Conservation (phyloP, 1,139 yeast genomes). For the Saccharomyces hybrid region DNA sequence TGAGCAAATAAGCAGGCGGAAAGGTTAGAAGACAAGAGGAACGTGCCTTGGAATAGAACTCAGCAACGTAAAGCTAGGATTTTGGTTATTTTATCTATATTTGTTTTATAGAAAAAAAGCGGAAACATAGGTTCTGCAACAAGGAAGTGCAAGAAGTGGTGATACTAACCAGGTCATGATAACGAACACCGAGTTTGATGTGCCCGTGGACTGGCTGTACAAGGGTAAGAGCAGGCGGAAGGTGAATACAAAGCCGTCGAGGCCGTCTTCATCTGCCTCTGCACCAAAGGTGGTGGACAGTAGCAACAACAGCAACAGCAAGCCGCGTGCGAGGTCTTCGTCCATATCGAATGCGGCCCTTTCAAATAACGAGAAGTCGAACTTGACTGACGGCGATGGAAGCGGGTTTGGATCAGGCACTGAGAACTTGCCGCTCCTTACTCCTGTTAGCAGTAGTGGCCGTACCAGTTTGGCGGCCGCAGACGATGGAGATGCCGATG, state of each 20-base stretch:
- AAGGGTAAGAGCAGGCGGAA: constrained; percentile 18
- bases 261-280: background rate
- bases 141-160: background rate
- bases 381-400: background rate
- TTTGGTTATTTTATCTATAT: background rate
- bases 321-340: constrained; percentile 5
- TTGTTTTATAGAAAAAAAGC: background rate
- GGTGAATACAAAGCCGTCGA: constrained; percentile 2
- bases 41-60: too few species aligned
- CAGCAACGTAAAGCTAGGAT: background rate
- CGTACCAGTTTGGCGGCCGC: background rate
- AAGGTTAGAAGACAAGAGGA: too few species aligned
- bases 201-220: constrained; percentile 31
- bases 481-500: background rate
- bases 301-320: background rate
- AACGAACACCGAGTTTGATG: constrained; percentile 21
- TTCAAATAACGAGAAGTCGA: constrained; percentile 1
- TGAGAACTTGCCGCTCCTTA: background rate
- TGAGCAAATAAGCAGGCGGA: background rate
- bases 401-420: background rate
- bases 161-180: background rate
- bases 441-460: background rate
- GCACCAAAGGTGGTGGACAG: background rate
- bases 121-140: background rate
- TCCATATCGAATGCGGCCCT: constrained; percentile 10